Conservation (phyloP, 1,284 basidiomycete genomes). For the Cryptococcus sp. region DNA sequence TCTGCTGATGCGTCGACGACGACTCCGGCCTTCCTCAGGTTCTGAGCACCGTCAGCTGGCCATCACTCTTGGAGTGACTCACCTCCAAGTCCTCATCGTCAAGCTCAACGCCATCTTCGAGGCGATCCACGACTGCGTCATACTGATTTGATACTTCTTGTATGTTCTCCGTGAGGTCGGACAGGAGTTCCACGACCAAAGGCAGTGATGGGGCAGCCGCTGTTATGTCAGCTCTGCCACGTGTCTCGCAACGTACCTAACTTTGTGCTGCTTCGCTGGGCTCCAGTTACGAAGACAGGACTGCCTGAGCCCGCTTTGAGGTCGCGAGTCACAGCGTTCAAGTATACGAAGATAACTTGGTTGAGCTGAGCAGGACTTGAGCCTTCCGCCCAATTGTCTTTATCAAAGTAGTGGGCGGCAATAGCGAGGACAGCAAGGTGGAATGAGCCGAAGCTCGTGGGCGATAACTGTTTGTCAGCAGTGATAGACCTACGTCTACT, state of each 20-base stretch:
- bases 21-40: background rate
- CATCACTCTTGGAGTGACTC: slow-evolving; percentile 1
- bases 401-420: slow-evolving; percentile 72
- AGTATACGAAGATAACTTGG: slow-evolving; percentile 44
- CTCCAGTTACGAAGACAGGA: slow-evolving; percentile 47
- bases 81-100: slow-evolving; percentile 28
- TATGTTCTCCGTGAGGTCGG: slow-evolving; percentile 35
- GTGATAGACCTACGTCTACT: slow-evolving; percentile 37
- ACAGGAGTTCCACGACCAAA: slow-evolving; percentile 35
- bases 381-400: slow-evolving; percentile 62
- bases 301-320: slow-evolving; percentile 40
- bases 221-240: slow-evolving; percentile 2
- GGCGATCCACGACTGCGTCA: slow-evolving; percentile 33
- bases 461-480: slow-evolving; percentile 43
- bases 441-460: slow-evolving; percentile 74
- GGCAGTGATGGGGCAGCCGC: slow-evolving; percentile 42
- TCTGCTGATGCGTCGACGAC: too few species aligned
- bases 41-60: background rate
- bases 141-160: slow-evolving; percentile 35
- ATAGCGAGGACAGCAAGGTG: slow-evolving; percentile 78
- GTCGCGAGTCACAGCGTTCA: slow-evolving; percentile 35
- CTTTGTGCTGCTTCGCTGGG: slow-evolving; percentile 25
- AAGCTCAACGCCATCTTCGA: slow-evolving; percentile 28
- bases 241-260: slow-evolving; percentile 16
- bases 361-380: slow-evolving; percentile 52